Conservation (phyloP, 78 protist species). For the Monosiga brevicollis region DNA sequence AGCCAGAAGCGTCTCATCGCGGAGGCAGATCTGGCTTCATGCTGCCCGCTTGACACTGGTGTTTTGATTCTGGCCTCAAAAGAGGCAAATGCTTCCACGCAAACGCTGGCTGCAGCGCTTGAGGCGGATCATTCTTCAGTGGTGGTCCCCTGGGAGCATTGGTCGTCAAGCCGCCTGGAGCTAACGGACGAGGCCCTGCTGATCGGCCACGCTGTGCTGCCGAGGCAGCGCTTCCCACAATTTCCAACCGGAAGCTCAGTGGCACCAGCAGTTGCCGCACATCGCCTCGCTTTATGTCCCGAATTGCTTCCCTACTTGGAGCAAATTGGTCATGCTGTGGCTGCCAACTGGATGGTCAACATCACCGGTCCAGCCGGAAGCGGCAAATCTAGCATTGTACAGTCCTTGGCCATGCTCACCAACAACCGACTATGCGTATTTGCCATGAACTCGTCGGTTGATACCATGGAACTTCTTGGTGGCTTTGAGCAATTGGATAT, state of each 20-base stretch:
- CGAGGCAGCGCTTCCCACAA: background rate
- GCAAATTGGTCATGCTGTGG: slow-evolving; percentile 33
- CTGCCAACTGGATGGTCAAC: slow-evolving; percentile 65
- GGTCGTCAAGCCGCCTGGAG: no score
- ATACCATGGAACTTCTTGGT: slow-evolving; percentile 80
- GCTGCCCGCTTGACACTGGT: no score
- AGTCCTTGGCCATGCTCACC: slow-evolving; percentile 65
- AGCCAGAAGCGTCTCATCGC: no score
- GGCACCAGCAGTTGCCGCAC: background rate
- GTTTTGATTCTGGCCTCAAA: no score
- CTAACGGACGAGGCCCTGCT: no score
- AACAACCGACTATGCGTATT: slow-evolving; percentile 64
- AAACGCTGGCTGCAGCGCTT: no score
- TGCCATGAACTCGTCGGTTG: slow-evolving; percentile 71
- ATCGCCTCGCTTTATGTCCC: background rate
- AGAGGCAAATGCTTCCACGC: no score
- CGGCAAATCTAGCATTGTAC: slow-evolving; percentile 79
- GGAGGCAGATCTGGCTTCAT: no score
- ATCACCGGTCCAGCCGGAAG: slow-evolving; percentile 71
- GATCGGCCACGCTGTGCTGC: background rate
- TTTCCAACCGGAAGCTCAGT: background rate
- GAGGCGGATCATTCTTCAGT: no score
- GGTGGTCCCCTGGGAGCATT: no score
- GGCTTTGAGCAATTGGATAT: slow-evolving; percentile 79
- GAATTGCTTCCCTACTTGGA: slow-evolving; percentile 11